Conservation (phyloP, 371 early-diverging fungal species). For the Zancudomyces culisetae region DNA sequence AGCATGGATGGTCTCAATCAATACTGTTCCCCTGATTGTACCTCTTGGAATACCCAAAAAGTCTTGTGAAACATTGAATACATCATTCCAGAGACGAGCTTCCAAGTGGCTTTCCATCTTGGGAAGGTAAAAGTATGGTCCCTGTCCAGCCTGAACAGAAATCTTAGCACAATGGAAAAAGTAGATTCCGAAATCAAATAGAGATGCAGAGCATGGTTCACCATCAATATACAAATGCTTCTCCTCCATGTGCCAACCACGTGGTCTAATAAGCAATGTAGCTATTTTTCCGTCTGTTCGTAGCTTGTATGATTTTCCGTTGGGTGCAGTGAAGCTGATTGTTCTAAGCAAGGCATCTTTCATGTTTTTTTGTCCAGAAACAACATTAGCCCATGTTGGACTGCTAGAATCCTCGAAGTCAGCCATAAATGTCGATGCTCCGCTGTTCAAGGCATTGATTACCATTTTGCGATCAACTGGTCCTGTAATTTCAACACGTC, state of each 20-base stretch:
- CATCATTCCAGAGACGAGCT: constrained; percentile 92
- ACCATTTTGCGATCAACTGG: constrained; percentile 97
- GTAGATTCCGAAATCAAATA: constrained; percentile 90
- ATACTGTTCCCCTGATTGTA: constrained; percentile 84
- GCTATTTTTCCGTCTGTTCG: constrained; percentile 65
- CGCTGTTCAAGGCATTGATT: constrained; percentile 89
- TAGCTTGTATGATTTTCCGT: constrained; percentile 81
- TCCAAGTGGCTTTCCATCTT: constrained; percentile 94
- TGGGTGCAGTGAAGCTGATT: constrained; percentile 63
- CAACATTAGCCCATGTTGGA: constrained; percentile 80
- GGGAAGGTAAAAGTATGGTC: constrained; percentile 95
- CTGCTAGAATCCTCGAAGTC: constrained; percentile 93
- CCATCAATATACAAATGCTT: constrained; percentile 82
- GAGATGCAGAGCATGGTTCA: constrained; percentile 70
- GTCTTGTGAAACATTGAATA: constrained; percentile 86
- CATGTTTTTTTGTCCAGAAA: constrained; percentile 80
- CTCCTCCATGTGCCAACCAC: constrained; percentile 95
- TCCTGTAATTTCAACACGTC: constrained; percentile 92
- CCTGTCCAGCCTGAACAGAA: constrained; percentile 55
- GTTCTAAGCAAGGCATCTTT: constrained; percentile 73
- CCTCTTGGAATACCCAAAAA: constrained; percentile 72
- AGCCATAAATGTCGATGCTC: constrained; percentile 86
- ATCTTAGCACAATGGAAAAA: constrained; percentile 88
- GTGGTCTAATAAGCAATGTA: constrained; percentile 78
- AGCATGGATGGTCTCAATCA: constrained; percentile 91